These are phyloP conservation scores for Russula earlei DNA, from an alignment of 768 basidiomycete species.

Conservation along the genomic window DNA sequence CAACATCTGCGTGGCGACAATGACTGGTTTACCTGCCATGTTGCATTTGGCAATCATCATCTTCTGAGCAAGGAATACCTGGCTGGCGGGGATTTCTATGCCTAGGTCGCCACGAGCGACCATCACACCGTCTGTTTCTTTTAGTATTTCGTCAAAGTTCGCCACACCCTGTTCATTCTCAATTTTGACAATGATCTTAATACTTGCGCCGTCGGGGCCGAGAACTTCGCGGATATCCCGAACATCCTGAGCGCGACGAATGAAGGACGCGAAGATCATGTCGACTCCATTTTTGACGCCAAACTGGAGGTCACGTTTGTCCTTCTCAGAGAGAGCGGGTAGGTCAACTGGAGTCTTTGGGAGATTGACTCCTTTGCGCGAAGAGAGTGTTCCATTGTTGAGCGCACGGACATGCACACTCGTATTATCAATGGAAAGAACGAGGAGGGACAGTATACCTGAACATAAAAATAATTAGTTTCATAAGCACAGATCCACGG, in stretches of 20 bases:
- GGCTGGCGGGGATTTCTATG: conserved; percentile 98
- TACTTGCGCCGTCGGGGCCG: conserved; percentile 87
- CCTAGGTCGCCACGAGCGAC: conserved; percentile 98
- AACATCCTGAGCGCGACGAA: conserved; percentile 92
- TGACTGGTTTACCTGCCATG: conserved; percentile 94
- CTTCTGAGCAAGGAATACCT: conserved; percentile 99
- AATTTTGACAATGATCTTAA: conserved; percentile 99
- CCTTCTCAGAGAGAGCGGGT: conserved; percentile 94
- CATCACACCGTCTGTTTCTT: conserved; percentile 97
- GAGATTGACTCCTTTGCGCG: conserved; percentile 98
- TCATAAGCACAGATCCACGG: neutral
- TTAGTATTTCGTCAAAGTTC: conserved; percentile 98
- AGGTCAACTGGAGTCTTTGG: conserved; percentile 97
- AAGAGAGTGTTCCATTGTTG: conserved; percentile 89
- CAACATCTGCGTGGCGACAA: conserved; percentile 99
- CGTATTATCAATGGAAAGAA: conserved; percentile 75
- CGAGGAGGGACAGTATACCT: conserved; percentile 89
- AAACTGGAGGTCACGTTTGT: conserved; percentile 89
- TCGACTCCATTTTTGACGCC: conserved; percentile 98
- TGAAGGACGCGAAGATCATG: conserved; percentile 99
- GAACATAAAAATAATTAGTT: neutral
- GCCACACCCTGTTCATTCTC: conserved; percentile 99
- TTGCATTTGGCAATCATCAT: conserved; percentile 99
- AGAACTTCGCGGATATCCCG: conserved; percentile 87
- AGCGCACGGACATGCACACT: conserved; percentile 77